phyloP scores from a whole-genome alignment of 345 rosid genomes.

The Alliaria petiolata region DNA sequence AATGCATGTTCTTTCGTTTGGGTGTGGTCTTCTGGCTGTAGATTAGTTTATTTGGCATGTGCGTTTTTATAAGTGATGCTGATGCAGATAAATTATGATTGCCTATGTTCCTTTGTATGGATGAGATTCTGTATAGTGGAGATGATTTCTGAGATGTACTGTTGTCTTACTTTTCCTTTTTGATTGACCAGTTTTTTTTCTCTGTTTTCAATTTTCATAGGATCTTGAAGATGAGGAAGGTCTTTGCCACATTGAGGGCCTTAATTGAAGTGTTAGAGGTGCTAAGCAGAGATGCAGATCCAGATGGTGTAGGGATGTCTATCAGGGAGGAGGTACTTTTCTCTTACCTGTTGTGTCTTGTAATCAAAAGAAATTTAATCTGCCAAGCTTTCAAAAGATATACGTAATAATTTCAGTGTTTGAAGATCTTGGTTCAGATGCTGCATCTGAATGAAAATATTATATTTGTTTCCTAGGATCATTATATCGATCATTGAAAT shows the following conservation, averaged over 20 bases:
- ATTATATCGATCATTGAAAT: background rate
- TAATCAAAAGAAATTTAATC: background rate
- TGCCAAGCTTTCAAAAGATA: background rate
- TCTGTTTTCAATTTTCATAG: constrained; percentile 23
- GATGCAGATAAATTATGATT: background rate
- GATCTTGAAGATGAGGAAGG: constrained; percentile 68
- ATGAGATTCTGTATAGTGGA: constrained; percentile 1
- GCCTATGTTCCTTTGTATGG: background rate
- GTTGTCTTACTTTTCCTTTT: constrained; percentile 7
- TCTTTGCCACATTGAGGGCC: constrained; percentile 81
- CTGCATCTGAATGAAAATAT: constrained; percentile 1
- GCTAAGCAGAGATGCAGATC: constrained; percentile 87
- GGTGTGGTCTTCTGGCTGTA: background rate
- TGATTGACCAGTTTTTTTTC: constrained; percentile 4
- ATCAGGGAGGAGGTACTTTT: constrained; percentile 79
- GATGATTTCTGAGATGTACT: background rate
- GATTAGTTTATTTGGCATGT: constrained; percentile 6
- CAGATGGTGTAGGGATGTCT: constrained; percentile 75
- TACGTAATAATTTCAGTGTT: background rate
- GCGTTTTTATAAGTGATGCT: too few relatives aligned
- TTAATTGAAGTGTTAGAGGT: constrained; percentile 85
- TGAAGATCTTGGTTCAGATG: constrained; percentile 1
- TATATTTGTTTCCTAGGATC: background rate
- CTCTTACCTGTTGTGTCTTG: background rate
- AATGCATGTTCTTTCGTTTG: constrained; percentile 1